Percentiles rank a stretch among this genome's conserved stretches.
phyloP scores from a whole-genome alignment of 2,329 filamentous ascomycete species.

The Xylaria sp. region DNA sequence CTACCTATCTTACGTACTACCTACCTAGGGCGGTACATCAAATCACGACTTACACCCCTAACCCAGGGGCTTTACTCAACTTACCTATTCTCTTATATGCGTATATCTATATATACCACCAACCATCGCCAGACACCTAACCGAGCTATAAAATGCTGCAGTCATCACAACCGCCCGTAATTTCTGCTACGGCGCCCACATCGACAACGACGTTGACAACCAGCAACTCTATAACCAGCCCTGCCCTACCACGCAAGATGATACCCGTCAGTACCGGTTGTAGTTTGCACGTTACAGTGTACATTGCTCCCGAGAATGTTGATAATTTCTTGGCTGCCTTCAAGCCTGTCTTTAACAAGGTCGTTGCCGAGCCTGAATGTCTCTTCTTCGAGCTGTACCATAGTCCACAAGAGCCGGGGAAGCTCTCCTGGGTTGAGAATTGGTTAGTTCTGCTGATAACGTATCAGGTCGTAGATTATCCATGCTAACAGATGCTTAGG shows the following conservation, averaged over 20 bases:
- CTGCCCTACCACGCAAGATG: constrained; percentile 34
- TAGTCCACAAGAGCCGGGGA: constrained; percentile 51
- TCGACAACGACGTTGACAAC: constrained; percentile 25
- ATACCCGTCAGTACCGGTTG: constrained; percentile 34
- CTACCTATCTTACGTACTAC: background rate
- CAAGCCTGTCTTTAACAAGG: constrained; percentile 54
- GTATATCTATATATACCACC: background rate
- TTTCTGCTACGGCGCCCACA: constrained; percentile 21
- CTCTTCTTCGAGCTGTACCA: constrained; percentile 58
- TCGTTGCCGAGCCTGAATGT: constrained; percentile 56
- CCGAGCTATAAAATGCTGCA: constrained; percentile 34
- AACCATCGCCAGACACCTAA: background rate
- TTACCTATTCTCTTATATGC: background rate
- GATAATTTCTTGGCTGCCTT: constrained; percentile 47
- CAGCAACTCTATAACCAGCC: constrained; percentile 14
- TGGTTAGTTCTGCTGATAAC: constrained; percentile 48
- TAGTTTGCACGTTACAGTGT: constrained; percentile 47
- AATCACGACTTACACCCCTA: background rate
- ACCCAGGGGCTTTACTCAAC: background rate
- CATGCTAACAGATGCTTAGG: constrained; percentile 24
- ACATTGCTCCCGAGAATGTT: constrained; percentile 45
- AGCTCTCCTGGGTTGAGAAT: constrained; percentile 55
- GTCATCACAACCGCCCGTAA: constrained; percentile 32
- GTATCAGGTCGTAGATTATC: background rate
- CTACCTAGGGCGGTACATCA: background rate